Evolutionary conservation across 371 early-diverging fungal species (phyloP), one percentile per base, ranked within the genome.

Genomic region (Entomophthora muscae): DNA sequence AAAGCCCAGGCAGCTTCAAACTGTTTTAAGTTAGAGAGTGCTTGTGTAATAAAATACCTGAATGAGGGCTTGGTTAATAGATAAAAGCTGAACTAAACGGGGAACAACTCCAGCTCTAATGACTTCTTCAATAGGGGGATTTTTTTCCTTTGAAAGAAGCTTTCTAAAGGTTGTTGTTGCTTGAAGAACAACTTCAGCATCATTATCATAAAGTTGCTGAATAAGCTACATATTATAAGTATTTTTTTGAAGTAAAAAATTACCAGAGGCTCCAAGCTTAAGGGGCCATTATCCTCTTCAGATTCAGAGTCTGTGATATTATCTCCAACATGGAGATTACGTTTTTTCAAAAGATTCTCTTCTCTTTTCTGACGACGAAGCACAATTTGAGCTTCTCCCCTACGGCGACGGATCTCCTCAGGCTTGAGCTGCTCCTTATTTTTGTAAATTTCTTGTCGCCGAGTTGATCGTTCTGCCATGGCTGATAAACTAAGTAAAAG

Each of bases 1-100:
- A 99, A 78, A 42, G 98, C 99, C 99, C 99, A 99, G 21, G 98
- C 98, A 63, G 98, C 90, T 76, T 99, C 99, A 73, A 98, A 95
- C 90, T n/a, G n/a, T n/a, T 96, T 80, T 29, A 63, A 52, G 26
- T 62, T 52, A 26, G 62, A 22, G 17, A 24, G 28, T 22, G 32
- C 1, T 5, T 10, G 26, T 23, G 12, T 32, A 1, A 32, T 63
- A 53, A 63, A 69, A 66, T 80, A 93, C 96, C 84, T 95, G 98
- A 66, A 95, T 81, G 55, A 88, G 72, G 3, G 86, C 72, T 73
- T 95, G 79, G 26, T 75, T 81, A 56, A 83, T 82, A 62, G 79
- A 72, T 65, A 99, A 75, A 67, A 99, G 93, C 73, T 96, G 87
- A 33, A 98, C 94, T 75, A 99, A 96, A 59, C 88, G 80, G 13